Evolutionary conservation across 2,329 filamentous ascomycete species (phyloP).

Genomic region (Epichloe bromicola): DNA sequence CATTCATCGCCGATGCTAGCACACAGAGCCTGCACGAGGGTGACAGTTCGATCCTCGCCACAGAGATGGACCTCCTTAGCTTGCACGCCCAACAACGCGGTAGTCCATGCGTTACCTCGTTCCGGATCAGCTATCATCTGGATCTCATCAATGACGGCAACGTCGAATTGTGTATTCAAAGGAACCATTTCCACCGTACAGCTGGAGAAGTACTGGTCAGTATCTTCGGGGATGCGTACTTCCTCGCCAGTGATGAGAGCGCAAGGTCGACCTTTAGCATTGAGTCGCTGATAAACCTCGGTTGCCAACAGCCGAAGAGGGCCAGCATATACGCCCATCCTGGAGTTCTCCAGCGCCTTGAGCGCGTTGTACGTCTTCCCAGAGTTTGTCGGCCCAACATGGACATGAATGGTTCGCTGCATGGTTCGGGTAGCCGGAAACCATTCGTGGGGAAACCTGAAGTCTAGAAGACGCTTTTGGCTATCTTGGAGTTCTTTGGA

Average conservation of each 20-base stretch:
- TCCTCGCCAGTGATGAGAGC: conserved; percentile 88
- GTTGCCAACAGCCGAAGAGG: conserved; percentile 81
- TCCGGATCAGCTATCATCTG: conserved; percentile 81
- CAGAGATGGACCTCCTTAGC: conserved; percentile 88
- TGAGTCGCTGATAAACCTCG: conserved; percentile 84
- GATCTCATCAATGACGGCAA: conserved; percentile 95
- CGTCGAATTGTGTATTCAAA: conserved; percentile 50
- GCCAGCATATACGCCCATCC: conserved; percentile 76
- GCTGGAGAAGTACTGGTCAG: conserved; percentile 51
- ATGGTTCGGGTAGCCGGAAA: conserved; percentile 70
- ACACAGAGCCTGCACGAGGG: conserved; percentile 65
- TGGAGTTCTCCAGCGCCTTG: conserved; percentile 64
- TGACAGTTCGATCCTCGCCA: conserved; percentile 73
- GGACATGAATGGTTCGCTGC: conserved; percentile 75
- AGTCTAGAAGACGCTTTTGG: conserved; percentile 59
- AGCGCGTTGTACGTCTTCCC: conserved; percentile 95
- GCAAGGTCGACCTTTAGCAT: conserved; percentile 62
- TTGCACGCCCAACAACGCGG: conserved; percentile 74
- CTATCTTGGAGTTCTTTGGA: conserved; percentile 41
- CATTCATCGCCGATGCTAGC: conserved; percentile 71
- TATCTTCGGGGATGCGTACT: conserved; percentile 51
- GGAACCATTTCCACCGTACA: conserved; percentile 88
- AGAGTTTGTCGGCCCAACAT: conserved; percentile 94
- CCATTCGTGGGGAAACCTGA: conserved; percentile 87
- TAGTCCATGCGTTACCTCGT: conserved; percentile 89